phyloP scores from a whole-genome alignment of 352 stramenopile species.

The Pythium sukuiense region DNA sequence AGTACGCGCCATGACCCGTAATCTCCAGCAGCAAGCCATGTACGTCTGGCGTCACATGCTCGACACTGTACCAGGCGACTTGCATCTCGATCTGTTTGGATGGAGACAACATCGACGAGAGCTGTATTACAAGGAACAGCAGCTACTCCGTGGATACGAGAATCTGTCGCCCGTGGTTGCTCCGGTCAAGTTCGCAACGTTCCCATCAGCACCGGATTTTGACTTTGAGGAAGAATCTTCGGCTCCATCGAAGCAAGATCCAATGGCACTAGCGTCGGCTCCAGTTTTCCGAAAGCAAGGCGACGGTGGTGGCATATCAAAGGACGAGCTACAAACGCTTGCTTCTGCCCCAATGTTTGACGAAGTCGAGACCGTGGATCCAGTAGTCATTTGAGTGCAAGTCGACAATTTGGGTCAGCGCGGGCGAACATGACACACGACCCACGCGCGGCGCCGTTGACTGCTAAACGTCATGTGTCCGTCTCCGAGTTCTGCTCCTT shows the following conservation, averaged over 20 bases:
- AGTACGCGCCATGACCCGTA: background rate
- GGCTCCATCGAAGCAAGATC: background rate
- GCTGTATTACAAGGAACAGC: conserved; percentile 2
- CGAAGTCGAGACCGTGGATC: background rate
- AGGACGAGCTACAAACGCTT: background rate
- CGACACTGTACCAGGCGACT: background rate
- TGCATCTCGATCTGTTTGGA: conserved; percentile 18
- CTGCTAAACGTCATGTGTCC: too few species aligned
- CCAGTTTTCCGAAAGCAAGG: background rate
- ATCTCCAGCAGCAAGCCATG: background rate
- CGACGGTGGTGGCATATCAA: background rate
- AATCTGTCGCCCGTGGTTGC: conserved; percentile 6
- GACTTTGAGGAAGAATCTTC: background rate
- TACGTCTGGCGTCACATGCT: conserved; percentile 15
- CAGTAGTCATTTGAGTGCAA: too few species aligned
- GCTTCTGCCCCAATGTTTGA: background rate
- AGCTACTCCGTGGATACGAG: background rate
- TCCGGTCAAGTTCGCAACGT: background rate
- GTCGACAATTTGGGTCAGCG: too few species aligned
- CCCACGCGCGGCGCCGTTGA: too few species aligned
- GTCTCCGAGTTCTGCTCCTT: too few species aligned
- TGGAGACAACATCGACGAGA: conserved; percentile 3
- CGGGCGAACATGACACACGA: too few species aligned
- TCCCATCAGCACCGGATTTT: background rate
- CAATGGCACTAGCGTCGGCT: background rate